These are phyloP conservation scores for Penicillium capsulatum DNA, from an alignment of 2,329 filamentous ascomycete species.

Conservation along the genomic window DNA sequence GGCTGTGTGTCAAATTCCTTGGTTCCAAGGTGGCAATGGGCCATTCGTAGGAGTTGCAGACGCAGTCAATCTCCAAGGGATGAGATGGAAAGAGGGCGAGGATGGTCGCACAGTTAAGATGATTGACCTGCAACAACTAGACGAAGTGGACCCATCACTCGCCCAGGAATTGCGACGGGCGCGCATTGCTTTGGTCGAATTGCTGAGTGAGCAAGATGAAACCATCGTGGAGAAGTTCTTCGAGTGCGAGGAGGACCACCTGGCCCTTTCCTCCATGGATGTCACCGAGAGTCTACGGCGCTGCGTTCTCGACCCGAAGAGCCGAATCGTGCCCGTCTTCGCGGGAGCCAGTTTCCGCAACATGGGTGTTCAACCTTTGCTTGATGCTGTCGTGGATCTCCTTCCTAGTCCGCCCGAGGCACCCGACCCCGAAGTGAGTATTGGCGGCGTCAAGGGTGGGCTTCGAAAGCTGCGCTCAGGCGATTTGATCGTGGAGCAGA, in stretches of 20 bases:
- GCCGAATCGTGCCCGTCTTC: conserved; percentile 77
- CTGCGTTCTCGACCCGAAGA: conserved; percentile 62
- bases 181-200: conserved; percentile 72
- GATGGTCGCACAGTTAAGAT: conserved; percentile 62
- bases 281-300: conserved; percentile 72
- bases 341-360: conserved; percentile 91
- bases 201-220: conserved; percentile 85
- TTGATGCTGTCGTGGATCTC: conserved; percentile 84
- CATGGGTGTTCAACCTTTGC: conserved; percentile 84
- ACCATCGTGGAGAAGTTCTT: conserved; percentile 79
- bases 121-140: conserved; percentile 53
- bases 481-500: conserved; percentile 39
- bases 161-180: conserved; percentile 69
- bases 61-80: conserved; percentile 67
- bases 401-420: conserved; percentile 77
- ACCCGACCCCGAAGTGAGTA: conserved; percentile 71
- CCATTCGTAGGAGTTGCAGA: conserved; percentile 81
- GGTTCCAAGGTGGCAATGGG: conserved; percentile 73
- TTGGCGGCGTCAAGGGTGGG: conserved; percentile 56
- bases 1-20: conserved; percentile 88
- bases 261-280: conserved; percentile 60
- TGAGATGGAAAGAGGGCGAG: conserved; percentile 66
- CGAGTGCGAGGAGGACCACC: conserved; percentile 67
- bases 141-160: conserved; percentile 48
- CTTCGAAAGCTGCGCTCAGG: conserved; percentile 50